Conservation (phyloP, 1,139 yeast species). For the Hemisphaericaspora xylofermentans region DNA sequence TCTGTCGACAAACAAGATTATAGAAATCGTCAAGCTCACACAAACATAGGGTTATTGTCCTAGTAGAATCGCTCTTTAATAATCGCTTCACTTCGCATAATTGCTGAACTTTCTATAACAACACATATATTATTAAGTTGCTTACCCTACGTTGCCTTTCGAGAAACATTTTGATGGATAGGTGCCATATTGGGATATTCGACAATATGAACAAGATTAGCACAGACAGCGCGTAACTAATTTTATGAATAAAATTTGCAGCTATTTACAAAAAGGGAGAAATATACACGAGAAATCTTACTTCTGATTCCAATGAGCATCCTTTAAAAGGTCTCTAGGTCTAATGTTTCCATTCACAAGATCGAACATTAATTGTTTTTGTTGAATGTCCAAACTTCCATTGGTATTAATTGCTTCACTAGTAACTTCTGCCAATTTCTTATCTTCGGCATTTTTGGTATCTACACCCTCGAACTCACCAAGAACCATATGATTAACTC, state of each 20-base stretch:
- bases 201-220: too few species aligned
- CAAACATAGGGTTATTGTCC: too few species aligned
- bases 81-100: too few species aligned
- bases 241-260: background rate
- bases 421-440: conserved; percentile 8
- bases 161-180: too few species aligned
- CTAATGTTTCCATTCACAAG: conserved; percentile 28
- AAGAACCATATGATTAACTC: conserved; percentile 33
- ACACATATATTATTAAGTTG: too few species aligned
- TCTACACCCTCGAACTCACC: conserved; percentile 26
- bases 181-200: too few species aligned
- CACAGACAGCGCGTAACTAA: background rate
- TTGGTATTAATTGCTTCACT: conserved; percentile 29
- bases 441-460: conserved; percentile 10
- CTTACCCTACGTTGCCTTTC: too few species aligned
- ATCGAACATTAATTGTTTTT: conserved; percentile 31
- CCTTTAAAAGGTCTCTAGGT: conserved; percentile 26
- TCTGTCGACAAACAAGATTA: too few species aligned
- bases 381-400: conserved; percentile 26
- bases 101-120: too few species aligned
- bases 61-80: too few species aligned
- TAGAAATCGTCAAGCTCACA: too few species aligned
- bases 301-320: conserved; percentile 32
- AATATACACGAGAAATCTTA: background rate
- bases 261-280: conserved; percentile 1